A percentile compares a stretch with the other conserved stretches of the same genome.
Evolutionary conservation across 2,329 filamentous ascomycete species (phyloP).

Genomic region (Apiospora marii): DNA sequence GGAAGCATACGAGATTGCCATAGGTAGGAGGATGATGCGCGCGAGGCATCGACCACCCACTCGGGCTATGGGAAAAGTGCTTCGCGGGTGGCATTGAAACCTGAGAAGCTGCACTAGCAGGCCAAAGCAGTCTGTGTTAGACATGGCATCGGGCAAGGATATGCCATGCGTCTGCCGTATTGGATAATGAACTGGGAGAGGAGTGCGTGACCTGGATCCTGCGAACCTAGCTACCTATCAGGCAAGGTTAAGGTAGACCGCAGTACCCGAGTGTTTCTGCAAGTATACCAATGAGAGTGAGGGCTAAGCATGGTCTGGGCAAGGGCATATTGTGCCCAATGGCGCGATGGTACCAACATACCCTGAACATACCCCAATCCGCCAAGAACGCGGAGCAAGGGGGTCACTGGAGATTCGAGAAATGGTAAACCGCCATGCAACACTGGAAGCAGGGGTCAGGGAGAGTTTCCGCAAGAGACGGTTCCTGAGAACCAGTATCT

Average conservation of each 20-base stretch:
- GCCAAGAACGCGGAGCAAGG: not conserved
- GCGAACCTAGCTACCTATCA: not conserved
- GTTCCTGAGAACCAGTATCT: not conserved
- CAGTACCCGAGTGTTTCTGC: constrained; percentile 10
- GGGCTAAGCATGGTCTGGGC: not conserved
- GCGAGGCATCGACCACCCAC: not conserved
- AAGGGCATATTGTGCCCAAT: not conserved
- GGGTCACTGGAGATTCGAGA: not conserved
- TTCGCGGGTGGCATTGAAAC: not conserved
- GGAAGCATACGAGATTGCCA: not conserved
- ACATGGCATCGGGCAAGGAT: not conserved
- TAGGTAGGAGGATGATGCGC: not conserved
- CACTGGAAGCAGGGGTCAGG: not conserved
- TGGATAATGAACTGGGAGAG: not conserved
- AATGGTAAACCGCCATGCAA: not conserved
- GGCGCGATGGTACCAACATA: not conserved
- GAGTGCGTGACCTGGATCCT: not conserved
- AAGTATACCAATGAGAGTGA: not conserved
- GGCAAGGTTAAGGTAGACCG: not conserved
- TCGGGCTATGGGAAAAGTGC: not conserved
- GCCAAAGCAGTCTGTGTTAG: not conserved
- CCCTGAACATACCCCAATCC: not conserved
- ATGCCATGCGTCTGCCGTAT: not conserved
- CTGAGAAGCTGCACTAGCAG: constrained; percentile 2
- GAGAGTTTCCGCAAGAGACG: not conserved